A percentile compares a stretch with the other conserved stretches of the same genome.
Conservation (phyloP, 2,329 filamentous ascomycete species). For the Diaporthe longicolla region DNA sequence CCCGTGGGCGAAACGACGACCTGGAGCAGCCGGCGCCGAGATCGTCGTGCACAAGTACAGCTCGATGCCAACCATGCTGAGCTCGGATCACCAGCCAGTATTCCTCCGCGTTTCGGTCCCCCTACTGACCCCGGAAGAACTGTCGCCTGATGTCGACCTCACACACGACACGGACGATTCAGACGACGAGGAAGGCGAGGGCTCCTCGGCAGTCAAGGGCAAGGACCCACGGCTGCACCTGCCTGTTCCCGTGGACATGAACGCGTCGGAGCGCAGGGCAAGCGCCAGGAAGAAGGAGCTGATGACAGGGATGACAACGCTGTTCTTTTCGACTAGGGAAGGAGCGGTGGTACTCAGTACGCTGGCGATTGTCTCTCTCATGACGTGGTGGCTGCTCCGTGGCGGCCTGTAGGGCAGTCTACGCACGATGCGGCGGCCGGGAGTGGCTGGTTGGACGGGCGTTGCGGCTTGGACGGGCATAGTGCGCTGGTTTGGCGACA, state of each 20-base stretch:
- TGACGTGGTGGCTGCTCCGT: conserved; percentile 60
- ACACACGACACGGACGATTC: conserved; percentile 7
- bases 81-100: conserved; percentile 90
- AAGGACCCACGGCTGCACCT: conserved; percentile 60
- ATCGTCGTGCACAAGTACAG: conserved; percentile 77
- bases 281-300: conserved; percentile 62
- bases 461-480: no score
- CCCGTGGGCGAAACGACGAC: conserved; percentile 59
- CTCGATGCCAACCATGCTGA: conserved; percentile 82
- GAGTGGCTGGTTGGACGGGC: no score
- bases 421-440: not conserved
- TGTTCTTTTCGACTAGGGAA: conserved; percentile 67
- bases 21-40: conserved; percentile 38
- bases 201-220: no score
- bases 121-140: conserved; percentile 60
- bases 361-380: conserved; percentile 57
- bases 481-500: not conserved
- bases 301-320: conserved; percentile 67
- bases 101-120: conserved; percentile 79
- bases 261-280: conserved; percentile 67
- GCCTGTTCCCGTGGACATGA: conserved; percentile 67
- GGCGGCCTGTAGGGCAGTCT: conserved; percentile 40
- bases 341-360: conserved; percentile 62
- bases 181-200: conserved; percentile 17
- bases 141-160: conserved; percentile 50